A percentile compares a stretch with the other conserved stretches of the same genome.
Evolutionary conservation across 2,329 filamentous ascomycete species (phyloP).

Genomic region (Botrytis pseudocinerea): DNA sequence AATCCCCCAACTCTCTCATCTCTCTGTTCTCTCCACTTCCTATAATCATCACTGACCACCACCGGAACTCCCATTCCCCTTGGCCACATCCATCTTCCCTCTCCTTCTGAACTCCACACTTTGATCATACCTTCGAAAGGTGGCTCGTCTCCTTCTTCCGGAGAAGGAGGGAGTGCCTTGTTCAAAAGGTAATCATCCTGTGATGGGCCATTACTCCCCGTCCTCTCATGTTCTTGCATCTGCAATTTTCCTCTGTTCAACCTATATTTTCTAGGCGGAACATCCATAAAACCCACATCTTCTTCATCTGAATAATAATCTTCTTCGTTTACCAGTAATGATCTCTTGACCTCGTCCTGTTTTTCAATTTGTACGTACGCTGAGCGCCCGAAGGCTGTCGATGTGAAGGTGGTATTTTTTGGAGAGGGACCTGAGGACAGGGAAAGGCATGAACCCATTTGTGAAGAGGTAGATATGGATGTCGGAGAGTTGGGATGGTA

Average conservation of each 20-base stretch:
- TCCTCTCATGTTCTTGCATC: not conserved
- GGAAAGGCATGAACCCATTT: conserved; percentile 14
- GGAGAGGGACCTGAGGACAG: conserved; percentile 2
- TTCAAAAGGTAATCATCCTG: not conserved
- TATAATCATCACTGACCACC: conserved; percentile 11
- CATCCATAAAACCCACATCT: not conserved
- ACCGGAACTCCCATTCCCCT: not conserved
- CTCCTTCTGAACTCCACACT: not conserved
- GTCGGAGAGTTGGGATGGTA: not conserved
- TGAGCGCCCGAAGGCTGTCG: conserved; percentile 17
- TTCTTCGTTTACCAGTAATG: not conserved
- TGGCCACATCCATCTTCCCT: conserved; percentile 18
- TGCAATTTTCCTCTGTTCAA: not conserved
- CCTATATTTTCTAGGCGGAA: not conserved
- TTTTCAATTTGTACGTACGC: conserved; percentile 12
- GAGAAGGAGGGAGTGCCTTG: not conserved
- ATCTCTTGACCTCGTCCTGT: not conserved
- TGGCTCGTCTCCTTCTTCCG: conserved; percentile 10
- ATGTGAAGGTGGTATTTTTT: not conserved
- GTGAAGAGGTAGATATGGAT: not conserved
- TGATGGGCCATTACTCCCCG: not conserved
- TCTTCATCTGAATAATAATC: conserved; percentile 18
- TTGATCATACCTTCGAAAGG: conserved; percentile 17
- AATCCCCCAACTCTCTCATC: not conserved
- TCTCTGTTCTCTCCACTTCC: conserved; percentile 15